Conservation (phyloP, 228 moss, liverwort and hornwort genomes). For the Sphagnum magellanicum region DNA sequence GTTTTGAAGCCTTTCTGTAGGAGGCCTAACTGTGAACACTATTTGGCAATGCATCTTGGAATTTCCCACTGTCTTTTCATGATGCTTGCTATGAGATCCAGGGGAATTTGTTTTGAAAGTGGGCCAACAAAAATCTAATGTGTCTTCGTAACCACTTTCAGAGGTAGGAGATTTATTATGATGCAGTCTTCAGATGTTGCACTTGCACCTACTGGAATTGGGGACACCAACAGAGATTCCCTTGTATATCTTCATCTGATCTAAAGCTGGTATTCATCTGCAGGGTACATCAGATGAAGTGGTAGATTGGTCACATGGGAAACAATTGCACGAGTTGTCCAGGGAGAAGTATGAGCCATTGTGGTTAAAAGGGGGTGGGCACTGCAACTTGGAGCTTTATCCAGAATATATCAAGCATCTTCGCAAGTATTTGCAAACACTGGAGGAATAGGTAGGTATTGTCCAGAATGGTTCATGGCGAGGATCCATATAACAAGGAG, state of each 20-base stretch:
- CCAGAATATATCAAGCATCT: conserved; percentile 5
- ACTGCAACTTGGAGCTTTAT: conserved; percentile 4
- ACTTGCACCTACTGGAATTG: not conserved
- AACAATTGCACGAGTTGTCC: conserved; percentile 1
- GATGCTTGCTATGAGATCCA: not conserved
- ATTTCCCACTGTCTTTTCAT: not conserved
- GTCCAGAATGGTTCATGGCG: not conserved
- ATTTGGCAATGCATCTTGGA: not conserved
- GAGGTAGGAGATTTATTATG: not conserved
- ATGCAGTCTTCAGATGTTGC: not conserved
- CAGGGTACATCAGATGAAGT: conserved; percentile 67
- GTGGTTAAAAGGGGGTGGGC: conserved; percentile 7
- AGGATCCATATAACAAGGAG: not conserved
- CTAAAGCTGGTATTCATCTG: not conserved
- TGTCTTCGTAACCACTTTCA: not conserved
- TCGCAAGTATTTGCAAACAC: conserved; percentile 1
- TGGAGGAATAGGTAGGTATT: not conserved
- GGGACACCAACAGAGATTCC: not conserved
- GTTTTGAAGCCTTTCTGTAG: not conserved
- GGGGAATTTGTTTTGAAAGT: not conserved
- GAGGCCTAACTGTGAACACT: too few relatives aligned
- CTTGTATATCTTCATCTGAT: not conserved
- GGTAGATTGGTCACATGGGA: conserved; percentile 1
- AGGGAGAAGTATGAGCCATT: conserved; percentile 4
- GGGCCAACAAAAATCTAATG: not conserved